Conservation (phyloP, 345 rosid genomes). For the Physaria fendleri region DNA sequence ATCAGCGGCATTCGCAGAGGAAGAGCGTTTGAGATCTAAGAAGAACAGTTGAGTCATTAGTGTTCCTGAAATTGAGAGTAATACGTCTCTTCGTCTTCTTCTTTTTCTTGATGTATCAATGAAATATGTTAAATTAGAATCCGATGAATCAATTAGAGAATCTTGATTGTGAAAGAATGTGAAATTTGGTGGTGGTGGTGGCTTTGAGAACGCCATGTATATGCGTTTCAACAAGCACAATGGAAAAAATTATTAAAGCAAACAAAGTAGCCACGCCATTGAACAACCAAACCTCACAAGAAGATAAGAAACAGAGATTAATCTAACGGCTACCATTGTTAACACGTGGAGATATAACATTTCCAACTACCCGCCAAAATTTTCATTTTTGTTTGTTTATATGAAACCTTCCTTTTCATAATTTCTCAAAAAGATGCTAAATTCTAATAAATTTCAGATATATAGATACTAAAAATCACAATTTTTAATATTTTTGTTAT, state of each 20-base stretch:
- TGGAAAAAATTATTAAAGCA: background rate
- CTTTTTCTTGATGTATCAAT: background rate
- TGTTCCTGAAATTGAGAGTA: conserved; percentile 22
- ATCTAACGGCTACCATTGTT: background rate
- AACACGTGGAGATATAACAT: background rate
- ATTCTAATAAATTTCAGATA: too few relatives aligned
- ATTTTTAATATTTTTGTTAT: background rate
- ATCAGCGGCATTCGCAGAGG: conserved; percentile 13
- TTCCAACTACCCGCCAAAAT: background rate
- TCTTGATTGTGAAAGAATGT: background rate
- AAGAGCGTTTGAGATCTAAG: background rate
- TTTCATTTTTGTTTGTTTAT: background rate
- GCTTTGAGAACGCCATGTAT: conserved; percentile 21
- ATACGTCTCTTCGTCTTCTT: conserved; percentile 15
- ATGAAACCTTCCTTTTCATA: background rate
- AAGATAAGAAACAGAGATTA: background rate
- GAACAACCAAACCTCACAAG: background rate
- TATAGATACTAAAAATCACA: too few relatives aligned
- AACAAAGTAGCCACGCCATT: background rate
- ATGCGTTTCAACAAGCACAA: conserved; percentile 5
- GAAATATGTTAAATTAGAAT: background rate
- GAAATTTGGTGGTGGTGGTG: conserved; percentile 7
- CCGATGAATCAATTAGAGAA: background rate
- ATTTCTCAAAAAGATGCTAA: too few relatives aligned
- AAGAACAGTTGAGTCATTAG: conserved; percentile 8